Base-by-base conservation (phyloP, 305 asterid genomes). In the Fraxinus sp. region DNA sequence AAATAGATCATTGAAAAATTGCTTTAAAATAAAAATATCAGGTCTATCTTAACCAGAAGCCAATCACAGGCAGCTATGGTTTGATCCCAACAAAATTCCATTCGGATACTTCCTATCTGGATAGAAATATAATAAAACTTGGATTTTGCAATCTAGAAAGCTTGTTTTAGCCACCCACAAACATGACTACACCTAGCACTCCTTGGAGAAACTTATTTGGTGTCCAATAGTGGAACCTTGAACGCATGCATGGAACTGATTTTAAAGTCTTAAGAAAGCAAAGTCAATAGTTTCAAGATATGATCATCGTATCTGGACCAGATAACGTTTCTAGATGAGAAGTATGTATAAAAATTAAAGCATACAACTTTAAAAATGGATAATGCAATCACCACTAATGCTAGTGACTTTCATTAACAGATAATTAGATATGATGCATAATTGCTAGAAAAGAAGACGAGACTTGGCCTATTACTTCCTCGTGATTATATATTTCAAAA, bases 141-240 rank as follows among this genome's bases (percentile, higher is more conserved):
- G 70, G 28, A 30, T 59, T n/a, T 20, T 59, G 70, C 30, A 59
- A 20, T 59, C 70, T 18, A 22, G 70, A 59, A 59, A 59, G 70
- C 9, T 18, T 57, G 30, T 24, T 20, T 20, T 59, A 20, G 70
- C 70, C 24, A 59, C 28, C 70, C 70, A 59, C 30, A 59, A 20
- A 59, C 70, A 59, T 5, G 28, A 18, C 22, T 59, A 81, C 41
- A 24, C 18, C 71, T 26, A 28, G 37, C 74, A 30, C 37, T 57
- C 76, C 59, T 59, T 78, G 66, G 59, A 82, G 46, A 73, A 82
- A 35, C 46, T 22, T 68, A 76, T 32, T 77, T 71, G 35, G 28
- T 66, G 55, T 70, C 20, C 57, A 33, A 3, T 3, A 26, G 32
- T 30, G 52, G 39, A 32, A 36, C 73, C 30, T 1, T n/a, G 13